Base-by-base conservation (phyloP, 495 filamentous ascomycete species). In the Talaromyces nanjingensis region DNA sequence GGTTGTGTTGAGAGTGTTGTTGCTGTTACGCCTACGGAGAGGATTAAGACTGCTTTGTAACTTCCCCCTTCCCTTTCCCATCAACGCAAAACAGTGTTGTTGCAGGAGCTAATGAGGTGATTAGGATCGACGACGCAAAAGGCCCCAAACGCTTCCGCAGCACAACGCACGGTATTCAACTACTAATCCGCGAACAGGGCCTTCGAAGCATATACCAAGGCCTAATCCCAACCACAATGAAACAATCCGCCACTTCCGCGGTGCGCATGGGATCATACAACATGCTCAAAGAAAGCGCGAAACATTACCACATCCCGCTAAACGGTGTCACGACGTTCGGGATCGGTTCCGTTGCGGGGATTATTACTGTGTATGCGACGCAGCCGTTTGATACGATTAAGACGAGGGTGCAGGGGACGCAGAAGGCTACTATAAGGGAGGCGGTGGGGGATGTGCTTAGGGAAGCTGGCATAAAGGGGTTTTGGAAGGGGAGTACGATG, bases 401-500 rank as follows among this genome's bases (percentile, higher is more conserved):
- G 75, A 88, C 86, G 25, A 69, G 82, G 60, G 76, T 78, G 49
- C 85, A 89, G 74, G 82, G 81, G 63, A 76, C 83, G 6, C 71
- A 70, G 16, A 74, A 74, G 0, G 81, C 81, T 24, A 79, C 79
- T 11, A 81, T 83, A 4, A 65, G 73, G 18, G 81, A 87, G 29
- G 86, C 85, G 3, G 72, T 83, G 12, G 69, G 71, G 54, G 77
- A 76, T 49, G 76, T 90, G 0, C 65, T 82, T 54, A 69, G 68
- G 0, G 84, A 88, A 66, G 79, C 82, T 66, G 87, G 86, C 0
- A 60, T 88, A 0, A 72, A 74, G 33, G 86, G 81, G 0, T 86
- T 89, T 65, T 90, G 87, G 87, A 78, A 81, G 49, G 87, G 87
- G 2, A 90, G 85, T 12, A 82, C 85, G 2, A 88, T 90, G 87